phyloP scores from a whole-genome alignment of 371 early-diverging fungal genomes.

The Lichtheimia ornata region DNA sequence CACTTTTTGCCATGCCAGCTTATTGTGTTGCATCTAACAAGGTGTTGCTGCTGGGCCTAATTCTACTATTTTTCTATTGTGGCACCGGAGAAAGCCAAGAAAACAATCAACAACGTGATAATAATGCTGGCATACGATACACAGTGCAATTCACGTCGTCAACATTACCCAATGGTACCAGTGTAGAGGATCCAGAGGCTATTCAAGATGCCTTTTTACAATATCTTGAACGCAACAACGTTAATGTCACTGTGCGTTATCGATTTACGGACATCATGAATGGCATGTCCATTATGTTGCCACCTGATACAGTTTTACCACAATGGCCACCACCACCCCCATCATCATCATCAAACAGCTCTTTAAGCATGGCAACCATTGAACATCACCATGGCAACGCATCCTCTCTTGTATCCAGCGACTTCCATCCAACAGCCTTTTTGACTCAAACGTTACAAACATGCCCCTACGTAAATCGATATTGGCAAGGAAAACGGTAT shows the following conservation, averaged over 20 bases:
- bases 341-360: neutral
- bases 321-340: no score
- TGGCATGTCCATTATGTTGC: conserved; percentile 22
- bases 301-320: neutral
- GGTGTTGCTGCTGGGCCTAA: neutral
- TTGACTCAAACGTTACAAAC: conserved; percentile 12
- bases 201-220: conserved; percentile 20
- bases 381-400: neutral
- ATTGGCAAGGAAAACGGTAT: conserved; percentile 23
- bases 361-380: neutral
- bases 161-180: conserved; percentile 5
- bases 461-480: conserved; percentile 16
- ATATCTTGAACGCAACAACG: conserved; percentile 11
- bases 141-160: conserved; percentile 20
- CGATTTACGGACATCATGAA: conserved; percentile 18
- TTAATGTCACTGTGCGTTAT: conserved; percentile 22
- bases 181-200: conserved; percentile 8
- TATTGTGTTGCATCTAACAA: neutral
- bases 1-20: neutral
- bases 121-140: conserved; percentile 9
- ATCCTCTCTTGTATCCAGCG: neutral
- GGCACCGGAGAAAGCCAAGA: neutral
- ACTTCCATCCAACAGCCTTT: conserved; percentile 16
- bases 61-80: neutral
- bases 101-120: neutral